Percentiles rank a stretch among this genome's conserved stretches.
Conservation (phyloP, 2,329 filamentous ascomycete genomes). For the Aspergillus udagawae region DNA sequence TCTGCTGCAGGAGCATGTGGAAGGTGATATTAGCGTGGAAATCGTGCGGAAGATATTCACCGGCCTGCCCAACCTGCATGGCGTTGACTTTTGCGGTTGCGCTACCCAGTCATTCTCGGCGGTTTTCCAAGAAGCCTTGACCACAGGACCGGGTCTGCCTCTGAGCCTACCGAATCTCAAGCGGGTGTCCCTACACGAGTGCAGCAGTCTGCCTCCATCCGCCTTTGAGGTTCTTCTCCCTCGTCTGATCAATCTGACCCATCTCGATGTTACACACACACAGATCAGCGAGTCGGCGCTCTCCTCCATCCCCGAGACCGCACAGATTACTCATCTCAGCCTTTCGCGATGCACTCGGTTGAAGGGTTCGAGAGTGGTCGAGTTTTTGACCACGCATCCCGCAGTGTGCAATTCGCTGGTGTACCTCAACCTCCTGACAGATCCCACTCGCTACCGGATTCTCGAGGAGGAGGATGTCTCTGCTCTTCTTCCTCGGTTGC, state of each 20-base stretch:
- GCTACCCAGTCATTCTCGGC: conserved; percentile 64
- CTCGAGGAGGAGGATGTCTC: conserved; percentile 64
- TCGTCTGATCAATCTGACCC: conserved; percentile 65
- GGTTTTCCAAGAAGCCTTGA: conserved; percentile 57
- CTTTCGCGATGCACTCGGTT: conserved; percentile 71
- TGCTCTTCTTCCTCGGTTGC: conserved; percentile 62
- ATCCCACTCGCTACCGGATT: conserved; percentile 68
- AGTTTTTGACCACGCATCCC: conserved; percentile 68
- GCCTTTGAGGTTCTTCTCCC: conserved; percentile 69
- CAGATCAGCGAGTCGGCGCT: conserved; percentile 70
- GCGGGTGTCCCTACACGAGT: conserved; percentile 74
- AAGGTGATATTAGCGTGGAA: conserved; percentile 66
- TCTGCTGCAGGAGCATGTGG: conserved; percentile 74
- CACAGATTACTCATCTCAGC: conserved; percentile 72
- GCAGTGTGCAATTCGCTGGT: conserved; percentile 61
- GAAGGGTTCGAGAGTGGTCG: conserved; percentile 61
- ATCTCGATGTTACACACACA: conserved; percentile 76
- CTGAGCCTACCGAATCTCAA: conserved; percentile 57
- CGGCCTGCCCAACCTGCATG: conserved; percentile 59
- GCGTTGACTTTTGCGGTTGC: conserved; percentile 74
- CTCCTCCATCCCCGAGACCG: conserved; percentile 65
- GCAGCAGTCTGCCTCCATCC: conserved; percentile 62
- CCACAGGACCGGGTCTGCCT: conserved; percentile 42
- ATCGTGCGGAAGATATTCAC: conserved; percentile 69
- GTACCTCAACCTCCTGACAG: conserved; percentile 69